A percentile compares a stretch with the other conserved stretches of the same genome.
phyloP scores from a whole-genome alignment of 768 basidiomycete genomes.

The Albatrellus ellisii region DNA sequence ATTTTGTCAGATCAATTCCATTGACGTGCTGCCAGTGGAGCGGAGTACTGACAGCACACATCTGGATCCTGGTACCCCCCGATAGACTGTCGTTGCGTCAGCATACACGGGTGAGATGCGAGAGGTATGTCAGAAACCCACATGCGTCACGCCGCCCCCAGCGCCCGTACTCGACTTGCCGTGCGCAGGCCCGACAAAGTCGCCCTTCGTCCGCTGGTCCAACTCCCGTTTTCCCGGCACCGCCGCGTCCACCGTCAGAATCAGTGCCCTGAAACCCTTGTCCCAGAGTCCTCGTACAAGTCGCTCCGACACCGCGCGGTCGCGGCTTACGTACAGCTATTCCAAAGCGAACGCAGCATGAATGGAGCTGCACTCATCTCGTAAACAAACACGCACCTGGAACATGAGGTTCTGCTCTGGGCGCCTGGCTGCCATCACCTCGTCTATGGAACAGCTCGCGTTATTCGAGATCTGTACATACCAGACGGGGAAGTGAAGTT shows the following conservation, averaged over 20 bases:
- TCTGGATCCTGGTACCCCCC: constrained; percentile 21
- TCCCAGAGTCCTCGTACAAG: constrained; percentile 25
- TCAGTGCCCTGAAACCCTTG: constrained; percentile 30
- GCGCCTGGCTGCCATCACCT: constrained; percentile 18
- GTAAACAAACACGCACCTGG: constrained; percentile 13
- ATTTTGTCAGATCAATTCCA: neutral
- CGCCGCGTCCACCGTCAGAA: constrained; percentile 36
- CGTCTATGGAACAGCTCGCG: constrained; percentile 21
- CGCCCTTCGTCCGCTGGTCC: constrained; percentile 21
- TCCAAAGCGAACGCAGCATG: neutral
- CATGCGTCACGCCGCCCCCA: constrained; percentile 17
- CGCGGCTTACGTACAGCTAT: constrained; percentile 34
- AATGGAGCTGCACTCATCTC: neutral
- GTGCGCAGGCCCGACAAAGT: constrained; percentile 15
- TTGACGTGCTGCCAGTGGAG: neutral
- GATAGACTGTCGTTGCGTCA: constrained; percentile 14
- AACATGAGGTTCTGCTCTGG: constrained; percentile 20
- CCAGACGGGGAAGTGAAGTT: neutral
- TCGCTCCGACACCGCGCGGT: constrained; percentile 25
- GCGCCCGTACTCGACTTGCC: constrained; percentile 9
- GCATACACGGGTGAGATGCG: neutral
- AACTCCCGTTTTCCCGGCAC: constrained; percentile 29
- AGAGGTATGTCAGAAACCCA: constrained; percentile 4
- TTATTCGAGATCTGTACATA: constrained; percentile 19
- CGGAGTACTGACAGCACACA: constrained; percentile 17